Evolutionary conservation across 176 grass and related monocot species (phyloP).

Genomic region (Avena atlantica): DNA sequence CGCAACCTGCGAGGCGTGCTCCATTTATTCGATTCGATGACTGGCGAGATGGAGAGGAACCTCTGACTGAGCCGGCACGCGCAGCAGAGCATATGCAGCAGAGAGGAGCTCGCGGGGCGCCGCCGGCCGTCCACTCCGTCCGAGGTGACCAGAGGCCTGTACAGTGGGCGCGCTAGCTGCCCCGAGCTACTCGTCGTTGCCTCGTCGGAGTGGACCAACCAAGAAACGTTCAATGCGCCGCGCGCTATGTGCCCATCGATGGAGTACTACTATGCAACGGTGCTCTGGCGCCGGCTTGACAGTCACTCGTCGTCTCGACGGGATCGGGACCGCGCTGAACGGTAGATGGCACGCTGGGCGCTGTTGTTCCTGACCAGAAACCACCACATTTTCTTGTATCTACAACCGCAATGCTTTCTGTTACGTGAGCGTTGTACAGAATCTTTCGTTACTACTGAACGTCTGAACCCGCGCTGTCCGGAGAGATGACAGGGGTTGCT

Average conservation of each 20-base stretch:
- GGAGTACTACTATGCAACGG: neutral
- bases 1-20: too few species aligned
- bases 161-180: neutral
- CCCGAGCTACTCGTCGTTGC: neutral
- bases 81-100: too few species aligned
- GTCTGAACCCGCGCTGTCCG: too few species aligned
- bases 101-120: too few species aligned
- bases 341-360: neutral
- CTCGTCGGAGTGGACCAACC: neutral
- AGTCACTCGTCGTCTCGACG: neutral
- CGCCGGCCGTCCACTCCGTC: too few species aligned
- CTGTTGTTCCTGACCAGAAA: neutral
- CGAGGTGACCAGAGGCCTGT: neutral
- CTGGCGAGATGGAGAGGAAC: too few species aligned
- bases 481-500: too few species aligned
- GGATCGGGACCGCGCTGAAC: neutral
- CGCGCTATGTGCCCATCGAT: neutral
- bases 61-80: too few species aligned
- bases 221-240: neutral
- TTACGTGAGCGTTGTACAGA: neutral
- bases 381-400: neutral
- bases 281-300: neutral
- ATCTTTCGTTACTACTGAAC: neutral
- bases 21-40: too few species aligned
- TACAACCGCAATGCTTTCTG: too few species aligned